Base-by-base conservation (phyloP, 108 stramenopile species). In the Discostella stelligeroides region DNA sequence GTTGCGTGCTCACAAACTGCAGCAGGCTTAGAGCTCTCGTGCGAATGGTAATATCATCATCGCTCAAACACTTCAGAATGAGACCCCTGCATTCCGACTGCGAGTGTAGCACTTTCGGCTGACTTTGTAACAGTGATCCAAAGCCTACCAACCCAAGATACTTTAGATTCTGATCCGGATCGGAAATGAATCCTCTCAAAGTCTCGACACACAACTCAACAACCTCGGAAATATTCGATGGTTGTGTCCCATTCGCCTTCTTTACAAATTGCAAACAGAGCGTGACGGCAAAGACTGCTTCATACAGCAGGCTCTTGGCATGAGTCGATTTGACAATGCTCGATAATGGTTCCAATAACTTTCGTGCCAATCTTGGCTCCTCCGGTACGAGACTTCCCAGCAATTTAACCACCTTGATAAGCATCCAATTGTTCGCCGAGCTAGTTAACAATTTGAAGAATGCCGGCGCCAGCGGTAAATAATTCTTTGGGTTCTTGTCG, bases 321-420 rank as follows among this genome's bases (percentile, higher is more conserved):
- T 89, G 88, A 0, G 98, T 98, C 60, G 84, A 94, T 66, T 92
- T 75, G 4, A 98, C 92, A 70, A 98, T 96, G 29, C 87, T 84
- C n/a, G 97, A 91, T 29, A 99, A 68, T 9, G 99, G 99, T 34
- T 98, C 99, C 43, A 99, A 83, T 23, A 99, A 78, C 75, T 99
- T 99, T 21, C 99, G 81, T 15, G 99, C 99, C 75, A 99, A 82
- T 20, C 99, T 78, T 11, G 99, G 99, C 76, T 99, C 99, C 79
- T 98, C 96, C 23, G 95, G 84, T 1, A 99, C 97, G 24, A 99
- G 76, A 14, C 93, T 84, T 18, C 97, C 96, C 63, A 99, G 64
- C 27, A 99, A 86, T 74, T 99, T 99, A 48, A 98, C 97, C 7
- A 99, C 96, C 85, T 99, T 99, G 84, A 99, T 99, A 37, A 99